Base-by-base conservation (phyloP, 1,139 yeast genomes). In the Pneumocystis carinii region DNA sequence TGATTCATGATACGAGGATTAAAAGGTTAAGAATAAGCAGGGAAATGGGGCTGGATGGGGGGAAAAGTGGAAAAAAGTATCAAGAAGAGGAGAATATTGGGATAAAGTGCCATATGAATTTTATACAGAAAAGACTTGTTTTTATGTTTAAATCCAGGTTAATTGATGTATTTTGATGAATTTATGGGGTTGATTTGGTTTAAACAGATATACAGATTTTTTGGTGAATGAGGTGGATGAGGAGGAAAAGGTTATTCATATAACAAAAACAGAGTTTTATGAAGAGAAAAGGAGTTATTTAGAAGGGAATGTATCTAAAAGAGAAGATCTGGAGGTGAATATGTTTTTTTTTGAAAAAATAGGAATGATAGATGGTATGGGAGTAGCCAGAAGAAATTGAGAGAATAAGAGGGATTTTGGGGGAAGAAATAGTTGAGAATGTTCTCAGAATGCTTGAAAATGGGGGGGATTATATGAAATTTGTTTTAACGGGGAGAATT, bases 191-290 rank as follows among this genome's bases (percentile, higher is more conserved):
- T 15, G 38, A 24, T 17, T 12, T 38, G 24, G 59, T 61, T n/a
- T 35, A 63, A 60, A 24, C 15, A 37, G 96, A 67, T 90, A 90
- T 74, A 85, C 96, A n/a, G 98, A 92, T 73, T 94, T 94, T 72
- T 79, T 89, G 72, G 98, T 92, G 59, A 89, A 90, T 72, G 98
- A 94, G 73, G 85, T 92, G 66, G 86, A 79, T 66, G 69, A 75
- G 38, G 75, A 81, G 36, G 95, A 89, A 0, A 75, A 81, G 1
- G 96, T 90, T 1, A 81, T 90, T 15, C 92, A 85, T 72, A 77
- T 92, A 67, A 72, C 75, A 3, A 96, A 90, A 71, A 81, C 83
- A 63, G 19, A 7, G 4, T 24, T 24, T 48, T 24, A 8, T 19
- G 32, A 48, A 24, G 14, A 2, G 4, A 4, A 12, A 3, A 24